These are phyloP conservation scores for Coccomyxa subellipsoidea DNA, from an alignment of 163 green algal species.

Conservation along the genomic window DNA sequence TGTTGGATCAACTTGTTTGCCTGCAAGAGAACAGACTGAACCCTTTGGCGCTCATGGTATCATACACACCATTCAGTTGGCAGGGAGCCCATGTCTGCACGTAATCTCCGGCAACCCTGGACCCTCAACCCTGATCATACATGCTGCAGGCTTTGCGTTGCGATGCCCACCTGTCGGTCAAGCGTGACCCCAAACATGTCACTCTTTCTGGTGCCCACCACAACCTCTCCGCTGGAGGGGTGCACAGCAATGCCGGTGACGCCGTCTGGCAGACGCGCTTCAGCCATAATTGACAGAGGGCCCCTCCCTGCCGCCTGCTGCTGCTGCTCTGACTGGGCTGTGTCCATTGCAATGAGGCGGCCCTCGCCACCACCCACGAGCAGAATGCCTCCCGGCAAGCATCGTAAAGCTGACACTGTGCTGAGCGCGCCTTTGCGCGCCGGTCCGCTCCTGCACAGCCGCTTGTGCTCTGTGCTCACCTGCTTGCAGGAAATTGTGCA, in stretches of 20 bases:
- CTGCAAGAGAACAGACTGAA: neutral
- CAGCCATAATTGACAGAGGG: neutral
- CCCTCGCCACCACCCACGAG: neutral
- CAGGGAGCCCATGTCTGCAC: no score
- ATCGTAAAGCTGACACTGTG: neutral
- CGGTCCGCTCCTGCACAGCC: neutral
- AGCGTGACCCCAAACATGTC: conserved; percentile 64
- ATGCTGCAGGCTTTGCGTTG: neutral
- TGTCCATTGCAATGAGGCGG: neutral
- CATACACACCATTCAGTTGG: no score
- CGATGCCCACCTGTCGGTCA: neutral
- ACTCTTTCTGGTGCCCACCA: conserved; percentile 60
- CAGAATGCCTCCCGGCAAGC: neutral
- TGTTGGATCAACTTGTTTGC: neutral
- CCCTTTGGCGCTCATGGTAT: neutral
- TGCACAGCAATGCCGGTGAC: conserved; percentile 3
- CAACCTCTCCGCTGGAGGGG: conserved; percentile 33
- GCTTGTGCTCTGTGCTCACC: neutral
- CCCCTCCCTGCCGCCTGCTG: neutral
- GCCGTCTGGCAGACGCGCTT: neutral
- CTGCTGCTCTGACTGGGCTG: neutral
- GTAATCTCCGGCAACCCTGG: no score
- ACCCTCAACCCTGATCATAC: no score
- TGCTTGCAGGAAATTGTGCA: neutral
- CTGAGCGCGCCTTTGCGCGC: neutral